These are phyloP conservation scores for Tanacetum coccineum DNA, from an alignment of 129 eudicot genomes.

Conservation along the genomic window DNA sequence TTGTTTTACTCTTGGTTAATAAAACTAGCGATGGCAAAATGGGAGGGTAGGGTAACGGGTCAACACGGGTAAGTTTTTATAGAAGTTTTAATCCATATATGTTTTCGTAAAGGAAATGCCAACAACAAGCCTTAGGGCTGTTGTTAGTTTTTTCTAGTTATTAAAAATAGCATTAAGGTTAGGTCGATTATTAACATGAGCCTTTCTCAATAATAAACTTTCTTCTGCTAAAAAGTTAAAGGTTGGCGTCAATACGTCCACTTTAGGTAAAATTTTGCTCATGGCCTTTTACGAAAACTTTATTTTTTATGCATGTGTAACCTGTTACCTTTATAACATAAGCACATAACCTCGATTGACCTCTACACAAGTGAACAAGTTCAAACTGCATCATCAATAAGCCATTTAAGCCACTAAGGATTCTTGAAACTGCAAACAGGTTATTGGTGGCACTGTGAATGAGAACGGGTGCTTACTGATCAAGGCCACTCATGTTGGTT, in stretches of 20 bases:
- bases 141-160: too few relatives aligned
- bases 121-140: too few relatives aligned
- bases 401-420: background rate
- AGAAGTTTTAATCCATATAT: too few relatives aligned
- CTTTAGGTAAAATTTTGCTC: too few relatives aligned
- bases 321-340: background rate
- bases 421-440: slow-evolving; percentile 35
- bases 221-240: too few relatives aligned
- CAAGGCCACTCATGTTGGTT: slow-evolving; percentile 91
- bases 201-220: too few relatives aligned
- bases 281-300: too few relatives aligned
- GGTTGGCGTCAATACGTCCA: too few relatives aligned
- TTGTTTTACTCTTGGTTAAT: background rate
- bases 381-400: background rate
- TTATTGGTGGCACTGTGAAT: slow-evolving; percentile 91
- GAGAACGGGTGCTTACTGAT: slow-evolving; percentile 79
- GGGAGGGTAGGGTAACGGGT: background rate
- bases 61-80: background rate
- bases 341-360: too few relatives aligned
- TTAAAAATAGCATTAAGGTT: too few relatives aligned
- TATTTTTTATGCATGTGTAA: background rate
- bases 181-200: too few relatives aligned
- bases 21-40: background rate
- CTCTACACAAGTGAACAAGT: background rate
- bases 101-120: too few relatives aligned